Evolutionary conservation across 345 rosid species (phyloP).

Genomic region (Passiflora organensis): DNA sequence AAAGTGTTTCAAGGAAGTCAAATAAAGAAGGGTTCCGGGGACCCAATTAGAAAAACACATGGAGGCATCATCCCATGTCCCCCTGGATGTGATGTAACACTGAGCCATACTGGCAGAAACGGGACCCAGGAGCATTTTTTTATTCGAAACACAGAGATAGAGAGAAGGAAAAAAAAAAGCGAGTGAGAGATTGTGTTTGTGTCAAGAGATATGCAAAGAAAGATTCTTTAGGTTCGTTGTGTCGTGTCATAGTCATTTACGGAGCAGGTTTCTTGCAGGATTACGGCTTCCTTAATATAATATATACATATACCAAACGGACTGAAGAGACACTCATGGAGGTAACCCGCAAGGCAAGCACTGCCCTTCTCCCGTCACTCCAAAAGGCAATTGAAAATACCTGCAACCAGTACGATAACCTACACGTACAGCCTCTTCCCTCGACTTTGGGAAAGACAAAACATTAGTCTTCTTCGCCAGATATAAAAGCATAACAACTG

Average conservation of each 20-base stretch:
- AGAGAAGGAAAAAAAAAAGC: neutral
- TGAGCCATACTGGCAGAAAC: neutral
- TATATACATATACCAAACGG: constrained; percentile 2
- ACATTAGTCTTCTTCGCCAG: too few relatives aligned
- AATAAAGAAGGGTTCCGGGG: neutral
- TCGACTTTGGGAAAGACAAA: neutral
- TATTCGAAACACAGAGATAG: neutral
- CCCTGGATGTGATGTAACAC: constrained; percentile 22
- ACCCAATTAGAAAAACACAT: neutral
- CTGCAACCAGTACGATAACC: too few relatives aligned
- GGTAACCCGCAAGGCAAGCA: constrained; percentile 49
- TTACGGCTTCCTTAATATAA: too few relatives aligned
- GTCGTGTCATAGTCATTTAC: constrained; percentile 34
- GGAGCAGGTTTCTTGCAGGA: too few relatives aligned
- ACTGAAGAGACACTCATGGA: constrained; percentile 3
- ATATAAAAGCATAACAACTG: too few relatives aligned
- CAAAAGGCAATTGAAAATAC: neutral
- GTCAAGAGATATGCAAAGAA: neutral
- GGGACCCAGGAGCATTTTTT: constrained; percentile 7
- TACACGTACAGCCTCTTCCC: neutral
- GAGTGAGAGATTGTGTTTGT: neutral
- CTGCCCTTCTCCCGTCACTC: neutral
- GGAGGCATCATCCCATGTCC: constrained; percentile 11
- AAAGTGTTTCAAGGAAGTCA: neutral
- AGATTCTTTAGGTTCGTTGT: constrained; percentile 6